Percentiles rank a stretch among this genome's conserved stretches.
phyloP scores from a whole-genome alignment of 2,329 filamentous ascomycete genomes.

The Fusarium multiceps region DNA sequence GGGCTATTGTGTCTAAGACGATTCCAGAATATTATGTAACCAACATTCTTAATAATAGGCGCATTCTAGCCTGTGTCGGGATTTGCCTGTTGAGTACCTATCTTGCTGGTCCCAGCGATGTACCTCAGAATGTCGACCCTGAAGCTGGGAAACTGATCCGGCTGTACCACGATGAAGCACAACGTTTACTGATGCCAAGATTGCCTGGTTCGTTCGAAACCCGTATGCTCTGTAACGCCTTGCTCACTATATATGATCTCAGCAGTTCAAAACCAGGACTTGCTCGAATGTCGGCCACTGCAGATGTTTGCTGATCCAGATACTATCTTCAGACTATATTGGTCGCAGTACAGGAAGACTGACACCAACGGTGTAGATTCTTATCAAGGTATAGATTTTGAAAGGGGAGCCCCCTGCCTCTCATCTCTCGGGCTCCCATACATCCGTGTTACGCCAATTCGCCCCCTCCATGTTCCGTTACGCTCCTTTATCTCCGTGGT shows the following conservation, averaged over 20 bases:
- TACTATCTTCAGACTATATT: not conserved
- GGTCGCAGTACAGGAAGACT: not conserved
- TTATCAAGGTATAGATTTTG: conserved; percentile 4
- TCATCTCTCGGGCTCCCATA: not conserved
- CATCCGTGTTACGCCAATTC: conserved; percentile 23
- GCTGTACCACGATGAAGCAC: not conserved
- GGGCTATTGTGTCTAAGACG: not conserved
- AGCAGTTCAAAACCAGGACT: not conserved
- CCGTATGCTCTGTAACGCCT: not conserved
- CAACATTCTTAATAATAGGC: conserved; percentile 16
- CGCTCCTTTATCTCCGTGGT: conserved; percentile 8
- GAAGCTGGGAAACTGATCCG: not conserved
- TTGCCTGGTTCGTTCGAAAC: not conserved
- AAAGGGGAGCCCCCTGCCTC: not conserved
- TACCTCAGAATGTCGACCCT: not conserved
- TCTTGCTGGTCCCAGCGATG: not conserved
- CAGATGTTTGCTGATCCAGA: not conserved
- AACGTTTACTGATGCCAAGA: not conserved
- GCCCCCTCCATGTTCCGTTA: conserved; percentile 13
- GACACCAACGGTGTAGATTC: conserved; percentile 6
- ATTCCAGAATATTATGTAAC: not conserved
- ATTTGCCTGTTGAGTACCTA: not conserved
- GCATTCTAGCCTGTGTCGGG: conserved; percentile 10
- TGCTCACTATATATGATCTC: not conserved
- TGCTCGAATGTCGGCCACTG: not conserved